Percentiles rank a stretch among this genome's conserved stretches.
Evolutionary conservation across 2,329 filamentous ascomycete genomes (phyloP).

Genomic region (Stachybotrys echinatus): DNA sequence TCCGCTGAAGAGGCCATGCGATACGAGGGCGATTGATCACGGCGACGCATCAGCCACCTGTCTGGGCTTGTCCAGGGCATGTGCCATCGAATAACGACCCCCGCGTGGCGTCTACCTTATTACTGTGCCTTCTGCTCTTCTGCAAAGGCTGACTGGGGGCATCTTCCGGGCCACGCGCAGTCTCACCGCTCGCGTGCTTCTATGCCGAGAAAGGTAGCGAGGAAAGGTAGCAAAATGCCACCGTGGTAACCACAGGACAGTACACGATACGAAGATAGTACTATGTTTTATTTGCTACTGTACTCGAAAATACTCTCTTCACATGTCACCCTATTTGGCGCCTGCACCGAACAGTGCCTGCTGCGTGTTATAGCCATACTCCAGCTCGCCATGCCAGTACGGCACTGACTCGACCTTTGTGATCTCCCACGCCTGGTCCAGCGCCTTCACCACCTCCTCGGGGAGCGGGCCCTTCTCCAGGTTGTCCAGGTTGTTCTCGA

Average conservation of each 20-base stretch:
- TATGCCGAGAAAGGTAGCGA: too few species aligned
- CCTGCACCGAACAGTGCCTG: conserved; percentile 50
- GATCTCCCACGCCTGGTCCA: conserved; percentile 76
- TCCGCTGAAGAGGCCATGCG: background rate
- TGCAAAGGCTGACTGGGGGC: too few species aligned
- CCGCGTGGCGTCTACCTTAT: background rate
- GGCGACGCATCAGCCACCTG: too few species aligned
- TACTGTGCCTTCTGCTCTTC: background rate
- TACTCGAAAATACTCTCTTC: background rate
- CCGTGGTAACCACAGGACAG: too few species aligned
- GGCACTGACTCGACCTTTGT: conserved; percentile 51
- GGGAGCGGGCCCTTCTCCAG: conserved; percentile 69
- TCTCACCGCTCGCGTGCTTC: too few species aligned
- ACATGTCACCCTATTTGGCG: conserved; percentile 26
- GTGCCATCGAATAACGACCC: background rate
- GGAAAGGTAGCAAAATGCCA: too few species aligned
- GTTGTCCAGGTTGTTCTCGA: conserved; percentile 51
- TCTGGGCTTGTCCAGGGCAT: background rate
- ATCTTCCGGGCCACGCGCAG: too few species aligned
- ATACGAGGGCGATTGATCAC: background rate
- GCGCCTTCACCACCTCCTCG: conserved; percentile 65
- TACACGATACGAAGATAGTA: too few species aligned
- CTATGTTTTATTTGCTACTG: too few species aligned
- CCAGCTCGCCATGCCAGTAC: conserved; percentile 56
- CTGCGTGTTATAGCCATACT: conserved; percentile 62